Base-by-base conservation (phyloP, 352 stramenopile species). In the Pythium guiyangense region DNA sequence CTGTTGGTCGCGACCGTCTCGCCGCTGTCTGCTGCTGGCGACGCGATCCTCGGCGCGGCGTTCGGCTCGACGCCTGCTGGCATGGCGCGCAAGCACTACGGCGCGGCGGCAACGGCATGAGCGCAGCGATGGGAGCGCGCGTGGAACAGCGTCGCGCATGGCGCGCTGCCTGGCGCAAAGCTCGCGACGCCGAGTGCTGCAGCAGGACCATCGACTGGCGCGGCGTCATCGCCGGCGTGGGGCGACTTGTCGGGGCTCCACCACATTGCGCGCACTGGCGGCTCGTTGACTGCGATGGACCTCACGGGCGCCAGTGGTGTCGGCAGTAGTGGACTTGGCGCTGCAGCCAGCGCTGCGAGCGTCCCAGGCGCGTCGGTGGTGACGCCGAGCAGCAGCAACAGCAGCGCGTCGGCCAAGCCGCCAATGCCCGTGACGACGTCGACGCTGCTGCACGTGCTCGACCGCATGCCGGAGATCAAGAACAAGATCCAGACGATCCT, bases 391-490 rank as follows among this genome's bases (percentile, higher is more conserved):
- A 54, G 51, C 26, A 58, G 46, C 49, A n/a, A n/a, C n/a, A 11
- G 47, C 26, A 52, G 58, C 39, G 52, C 17, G n/a, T 22, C 22
- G 0, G 22, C 22, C 22, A 63, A 57, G 9, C 42, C 63, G 31
- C 47, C 72, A 0, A 88, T 92, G 65, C 79, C 79, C 8, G 80
- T 91, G 64, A 90, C 79, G 25, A 92, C 84, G 3, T 89, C 82
- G 8, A 86, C 84, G 27, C 54, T 94, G 45, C 58, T 94, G 27
- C 79, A 92, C 48, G 83, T 94, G 20, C 62, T 94, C 20, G 85
- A 94, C 52, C 79, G 82, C 6, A 92, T 93, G 83, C 85, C 85
- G 20, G 83, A 92, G 78, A 92, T 94, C 65, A 94, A 94, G 78
- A 83, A 90, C 71, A 90, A 94, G 73, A 94, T 94, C 58, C 85